These are phyloP conservation scores for Fusarium sp. DNA, from an alignment of 2,329 filamentous ascomycete genomes.

Conservation along the genomic window DNA sequence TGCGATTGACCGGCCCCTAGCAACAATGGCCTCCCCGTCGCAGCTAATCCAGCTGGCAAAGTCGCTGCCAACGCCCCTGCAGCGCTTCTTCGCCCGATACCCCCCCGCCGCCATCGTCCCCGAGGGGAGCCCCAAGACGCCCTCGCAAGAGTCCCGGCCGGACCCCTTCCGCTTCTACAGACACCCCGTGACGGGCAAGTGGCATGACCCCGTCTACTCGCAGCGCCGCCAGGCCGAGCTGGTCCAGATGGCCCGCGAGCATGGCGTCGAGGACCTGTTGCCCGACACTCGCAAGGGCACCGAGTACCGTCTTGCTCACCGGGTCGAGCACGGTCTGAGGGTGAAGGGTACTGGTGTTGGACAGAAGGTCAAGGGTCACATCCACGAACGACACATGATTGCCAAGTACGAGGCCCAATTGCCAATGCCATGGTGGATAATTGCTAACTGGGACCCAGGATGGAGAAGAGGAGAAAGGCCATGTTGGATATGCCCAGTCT, in stretches of 20 bases:
- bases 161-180: constrained; percentile 88
- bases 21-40: constrained; percentile 50
- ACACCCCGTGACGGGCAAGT: constrained; percentile 81
- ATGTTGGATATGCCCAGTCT: constrained; percentile 96
- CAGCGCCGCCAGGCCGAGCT: constrained; percentile 90
- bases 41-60: constrained; percentile 70
- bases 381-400: constrained; percentile 88
- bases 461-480: constrained; percentile 89
- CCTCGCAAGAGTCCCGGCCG: constrained; percentile 66
- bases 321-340: constrained; percentile 81
- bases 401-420: constrained; percentile 64
- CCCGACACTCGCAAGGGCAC: constrained; percentile 82
- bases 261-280: constrained; percentile 84
- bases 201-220: constrained; percentile 86
- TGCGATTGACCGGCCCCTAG: constrained; percentile 32
- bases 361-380: constrained; percentile 94
- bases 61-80: constrained; percentile 79
- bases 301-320: constrained; percentile 73
- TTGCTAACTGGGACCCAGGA: constrained; percentile 56
- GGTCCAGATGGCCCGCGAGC: constrained; percentile 82
- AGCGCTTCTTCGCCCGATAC: constrained; percentile 89
- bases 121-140: constrained; percentile 55
- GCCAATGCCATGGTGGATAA: neutral
- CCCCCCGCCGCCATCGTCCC: constrained; percentile 75
- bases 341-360: constrained; percentile 95